Base-by-base conservation (phyloP, 805 yeast genomes). In the Wickerhamiella australiensis region DNA sequence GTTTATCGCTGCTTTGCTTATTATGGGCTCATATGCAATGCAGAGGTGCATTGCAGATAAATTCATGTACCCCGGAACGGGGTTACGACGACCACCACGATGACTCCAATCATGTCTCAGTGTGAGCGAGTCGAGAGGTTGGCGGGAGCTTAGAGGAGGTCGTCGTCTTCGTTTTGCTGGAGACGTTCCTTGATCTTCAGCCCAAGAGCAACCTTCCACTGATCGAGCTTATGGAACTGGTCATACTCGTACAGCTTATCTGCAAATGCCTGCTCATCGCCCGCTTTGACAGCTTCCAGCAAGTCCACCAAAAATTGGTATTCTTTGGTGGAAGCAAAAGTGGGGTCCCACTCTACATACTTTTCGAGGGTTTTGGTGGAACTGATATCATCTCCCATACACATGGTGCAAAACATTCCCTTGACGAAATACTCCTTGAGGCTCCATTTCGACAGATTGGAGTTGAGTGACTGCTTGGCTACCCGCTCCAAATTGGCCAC, bases 351-450 rank as follows among this genome's bases (percentile, higher is more conserved):
- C 33, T 72, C 76, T 11, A 70, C 61, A 52, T 79, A 83, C 52
- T 76, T 75, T 26, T 76, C 78, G 47, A 84, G 64, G 33, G 85
- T 75, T 59, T 83, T 81, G 49, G 76, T 74, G 0, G 95, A 95
- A 46, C 94, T 94, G 31, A 94, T 88, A 35, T 77, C 71, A 65
- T 92, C 98, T 56, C 65, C 86, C 51, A 78, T 77, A 29, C 96
- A 94, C 56, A 92, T 70, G 47, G 82, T 77, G 63, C 96, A 85
- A 50, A 92, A 71, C 23, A 85, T 79, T 48, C 84, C 79, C 69
- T 87, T 87, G 61, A 85, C 71, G 59, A 84, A 87, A 65, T 90
- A 86, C 51, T 92, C 98, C 65, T 92, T 92, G 61, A 92, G 72
- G 47, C 86, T 80, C 96, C 96, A 92, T 67, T 79, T 82, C 37